Conservation (phyloP, 129 eudicot species). For the Helianthus annuus region DNA sequence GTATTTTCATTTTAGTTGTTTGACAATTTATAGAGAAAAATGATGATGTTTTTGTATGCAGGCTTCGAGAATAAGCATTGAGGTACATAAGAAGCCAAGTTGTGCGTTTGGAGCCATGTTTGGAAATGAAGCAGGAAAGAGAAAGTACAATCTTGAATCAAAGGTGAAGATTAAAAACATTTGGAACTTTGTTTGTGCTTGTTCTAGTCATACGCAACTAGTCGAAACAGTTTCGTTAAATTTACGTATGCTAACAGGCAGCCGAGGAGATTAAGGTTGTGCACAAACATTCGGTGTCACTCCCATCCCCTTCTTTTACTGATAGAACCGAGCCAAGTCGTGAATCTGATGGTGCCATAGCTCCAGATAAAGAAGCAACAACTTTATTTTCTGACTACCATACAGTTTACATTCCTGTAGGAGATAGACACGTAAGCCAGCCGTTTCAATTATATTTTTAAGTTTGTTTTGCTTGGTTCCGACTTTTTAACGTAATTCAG, state of each 20-base stretch:
- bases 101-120: conserved; percentile 86
- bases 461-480: conserved; percentile 1
- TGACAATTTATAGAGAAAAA: background rate
- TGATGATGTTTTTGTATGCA: conserved; percentile 21
- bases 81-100: conserved; percentile 73
- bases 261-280: conserved; percentile 52
- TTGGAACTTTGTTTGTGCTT: background rate
- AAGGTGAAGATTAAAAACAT: conserved; percentile 33
- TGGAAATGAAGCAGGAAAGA: conserved; percentile 64
- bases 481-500: background rate
- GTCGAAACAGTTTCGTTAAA: conserved; percentile 9
- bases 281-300: conserved; percentile 43
- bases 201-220: conserved; percentile 8
- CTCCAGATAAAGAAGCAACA: conserved; percentile 20
- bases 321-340: conserved; percentile 33
- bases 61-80: conserved; percentile 71
- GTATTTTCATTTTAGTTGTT: background rate
- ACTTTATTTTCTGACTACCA: conserved; percentile 37
- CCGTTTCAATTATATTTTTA: conserved; percentile 5
- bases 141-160: conserved; percentile 55
- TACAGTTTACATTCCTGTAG: conserved; percentile 67
- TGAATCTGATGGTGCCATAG: conserved; percentile 13
- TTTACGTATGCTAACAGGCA: conserved; percentile 36
- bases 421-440: conserved; percentile 63
- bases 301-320: conserved; percentile 62